Evolutionary conservation across 257 asterid species (phyloP), one percentile per base, ranked within the genome.

Genomic region (Voacanga thouarsii): DNA sequence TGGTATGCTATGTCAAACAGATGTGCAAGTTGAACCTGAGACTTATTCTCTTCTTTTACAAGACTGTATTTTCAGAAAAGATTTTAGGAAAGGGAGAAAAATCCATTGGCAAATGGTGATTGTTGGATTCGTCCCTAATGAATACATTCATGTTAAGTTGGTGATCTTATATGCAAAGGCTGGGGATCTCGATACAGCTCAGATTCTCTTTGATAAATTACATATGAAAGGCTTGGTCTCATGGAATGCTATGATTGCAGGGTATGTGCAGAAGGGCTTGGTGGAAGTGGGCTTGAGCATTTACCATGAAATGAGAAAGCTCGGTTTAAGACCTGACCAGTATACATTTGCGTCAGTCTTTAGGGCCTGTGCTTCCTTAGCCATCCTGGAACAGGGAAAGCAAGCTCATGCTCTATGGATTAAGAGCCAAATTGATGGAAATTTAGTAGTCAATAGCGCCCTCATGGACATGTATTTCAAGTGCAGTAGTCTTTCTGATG

Each of bases 381-480:
- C 99, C 70, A 77, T 89, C 47, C 82, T 92, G 75, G 96, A 92
- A 84, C 94, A 89, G 87, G 99, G 98, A 45, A 92, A 88, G 85
- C 97, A 86, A 85, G 94, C 90, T 56, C 99, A 96, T 82, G 85
- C 91, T 33, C 61, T 89, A 75, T 84, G 89, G 86, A 87, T 90
- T 56, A 95, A 95, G 89, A 85, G 85, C 84, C 92, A 86, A 83
- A 86, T 86, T 53, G 83, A 79, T 24, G 80, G 86, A 65, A 95
- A 95, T 73, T 78, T 93, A 82, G 90, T 95, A 53, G 91, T 95
- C 64, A 87, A 77, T 84, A 91, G 97, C 86, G 94, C 99, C 45
- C 93, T 91, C 45, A 88, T 93, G 91, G 97, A 93, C 85, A 95
- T 95, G 99, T 90, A 95, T 87, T 93, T 95, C 84, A 93, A 93